Base-by-base conservation (phyloP, 2,329 filamentous ascomycete genomes). In the Pseudogymnoascus sp. region DNA sequence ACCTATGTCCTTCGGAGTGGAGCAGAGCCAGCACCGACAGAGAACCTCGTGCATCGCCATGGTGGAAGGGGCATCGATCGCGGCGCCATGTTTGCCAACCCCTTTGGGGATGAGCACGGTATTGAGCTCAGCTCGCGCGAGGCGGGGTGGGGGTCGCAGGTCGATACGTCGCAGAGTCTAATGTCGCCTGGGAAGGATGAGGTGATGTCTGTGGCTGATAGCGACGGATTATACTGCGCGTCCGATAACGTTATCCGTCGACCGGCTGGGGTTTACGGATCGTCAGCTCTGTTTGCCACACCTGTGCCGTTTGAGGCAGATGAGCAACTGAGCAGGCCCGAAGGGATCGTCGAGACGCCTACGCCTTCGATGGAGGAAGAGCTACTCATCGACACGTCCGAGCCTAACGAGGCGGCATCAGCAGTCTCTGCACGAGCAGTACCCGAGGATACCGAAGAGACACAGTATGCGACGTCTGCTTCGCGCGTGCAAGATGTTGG, bases 1-100 rank as follows among this genome's bases (percentile, higher is more conserved):
- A 75, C 81, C 0, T 82, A 75, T 64, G 77, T 85, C 38, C 82
- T 80, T 70, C 83, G 83, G 67, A 79, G 79, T 6, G 79, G 83
- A 9, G 71, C 79, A 9, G 75, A 83, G 26, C 45, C 23, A 8
- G 23, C 58, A 64, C 73, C 7, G 71, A 70, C 33, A 65, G 68
- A 23, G 63, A 66, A 37, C 67, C 72, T 28, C 71, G 74, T 19
- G 73, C 78, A 81, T 59, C 76, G 76, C 37, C 77, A 79, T 57
- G 71, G 69, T 28, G 76, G 77, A 6, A 77, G 76, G 41, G 78
- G 76, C 2, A 70, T 82, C 39, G 71, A 74, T 63, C 61, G 65
- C 26, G 67, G 75, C 0, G 74, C 79, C 1, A 62, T 77, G 15
- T 81, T 81, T 64, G 74, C 79, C 60, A 83, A 85, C 69, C 83